phyloP scores from a whole-genome alignment of 805 yeast genomes.

The Blastobotrys muscicola region DNA sequence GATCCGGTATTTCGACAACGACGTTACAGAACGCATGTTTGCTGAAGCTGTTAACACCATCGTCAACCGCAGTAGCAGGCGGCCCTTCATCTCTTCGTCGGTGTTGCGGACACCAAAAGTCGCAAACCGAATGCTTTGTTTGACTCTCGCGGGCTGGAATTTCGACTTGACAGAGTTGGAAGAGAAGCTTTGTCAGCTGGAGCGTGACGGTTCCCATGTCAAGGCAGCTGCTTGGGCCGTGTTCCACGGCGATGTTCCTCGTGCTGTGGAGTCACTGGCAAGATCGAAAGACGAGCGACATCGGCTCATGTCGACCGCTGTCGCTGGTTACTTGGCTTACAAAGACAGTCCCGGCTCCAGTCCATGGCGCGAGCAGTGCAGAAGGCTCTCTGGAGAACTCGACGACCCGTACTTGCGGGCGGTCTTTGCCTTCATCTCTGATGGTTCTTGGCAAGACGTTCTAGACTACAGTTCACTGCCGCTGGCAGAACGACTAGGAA shows the following conservation, averaged over 20 bases:
- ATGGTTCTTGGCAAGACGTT: slow-evolving; percentile 94
- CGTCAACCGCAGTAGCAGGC: slow-evolving; percentile 34
- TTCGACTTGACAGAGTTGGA: slow-evolving; percentile 69
- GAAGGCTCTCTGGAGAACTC: slow-evolving; percentile 76
- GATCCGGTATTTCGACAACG: slow-evolving; percentile 7
- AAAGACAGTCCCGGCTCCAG: slow-evolving; percentile 47
- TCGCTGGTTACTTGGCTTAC: slow-evolving; percentile 78
- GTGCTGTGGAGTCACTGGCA: slow-evolving; percentile 72
- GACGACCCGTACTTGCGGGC: slow-evolving; percentile 86
- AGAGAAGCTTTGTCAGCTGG: slow-evolving; percentile 48
- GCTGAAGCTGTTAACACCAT: slow-evolving; percentile 44
- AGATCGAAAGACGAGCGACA: slow-evolving; percentile 63
- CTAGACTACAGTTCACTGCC: slow-evolving; percentile 85
- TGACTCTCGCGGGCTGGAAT: slow-evolving; percentile 87
- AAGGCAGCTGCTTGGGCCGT: slow-evolving; percentile 98
- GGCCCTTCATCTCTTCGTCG: slow-evolving; percentile 20
- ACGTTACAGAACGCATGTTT: slow-evolving; percentile 34
- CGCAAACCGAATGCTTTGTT: slow-evolving; percentile 65
- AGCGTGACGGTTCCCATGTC: slow-evolving; percentile 52
- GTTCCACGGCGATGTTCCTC: slow-evolving; percentile 77
- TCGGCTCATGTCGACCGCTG: slow-evolving; percentile 81
- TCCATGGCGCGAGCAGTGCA: slow-evolving; percentile 90
- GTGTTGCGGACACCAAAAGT: slow-evolving; percentile 37
- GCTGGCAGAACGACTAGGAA: slow-evolving; percentile 78
- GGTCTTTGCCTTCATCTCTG: slow-evolving; percentile 87